phyloP scores from a whole-genome alignment of 139 green algal genomes.

The Micractinium sp. region DNA sequence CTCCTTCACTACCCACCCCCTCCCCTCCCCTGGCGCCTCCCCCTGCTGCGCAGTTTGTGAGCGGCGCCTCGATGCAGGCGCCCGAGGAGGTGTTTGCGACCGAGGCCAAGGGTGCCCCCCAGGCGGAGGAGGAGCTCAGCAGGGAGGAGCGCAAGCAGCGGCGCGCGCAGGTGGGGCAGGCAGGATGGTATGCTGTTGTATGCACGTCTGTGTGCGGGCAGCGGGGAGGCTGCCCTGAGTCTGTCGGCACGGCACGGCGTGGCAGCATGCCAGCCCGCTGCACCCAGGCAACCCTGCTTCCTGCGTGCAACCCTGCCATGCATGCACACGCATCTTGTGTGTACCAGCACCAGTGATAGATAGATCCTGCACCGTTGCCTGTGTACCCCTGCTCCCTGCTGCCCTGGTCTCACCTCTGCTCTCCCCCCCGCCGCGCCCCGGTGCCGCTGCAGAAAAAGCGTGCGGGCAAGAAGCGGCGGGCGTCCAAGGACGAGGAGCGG shows the following conservation, averaged over 20 bases:
- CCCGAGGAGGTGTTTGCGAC: slow-evolving; percentile 74
- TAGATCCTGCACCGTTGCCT: neutral
- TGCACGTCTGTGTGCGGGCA: no score
- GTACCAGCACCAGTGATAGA: no score
- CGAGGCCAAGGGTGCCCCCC: slow-evolving; percentile 29
- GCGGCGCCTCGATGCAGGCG: slow-evolving; percentile 59
- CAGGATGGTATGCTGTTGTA: no score
- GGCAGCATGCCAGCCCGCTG: no score
- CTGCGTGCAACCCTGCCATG: no score
- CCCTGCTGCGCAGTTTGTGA: slow-evolving; percentile 53
- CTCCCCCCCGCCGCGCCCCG: neutral
- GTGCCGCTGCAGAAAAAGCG: slow-evolving; percentile 68
- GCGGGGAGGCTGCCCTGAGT: no score
- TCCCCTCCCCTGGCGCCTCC: neutral
- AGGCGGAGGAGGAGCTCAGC: slow-evolving; percentile 72
- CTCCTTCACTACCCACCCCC: neutral
- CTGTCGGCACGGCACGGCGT: no score
- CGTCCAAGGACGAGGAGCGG: slow-evolving; percentile 39
- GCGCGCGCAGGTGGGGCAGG: slow-evolving; percentile 48
- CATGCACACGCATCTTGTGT: no score
- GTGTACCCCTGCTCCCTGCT: neutral
- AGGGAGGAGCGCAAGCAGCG: slow-evolving; percentile 74
- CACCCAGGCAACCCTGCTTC: no score
- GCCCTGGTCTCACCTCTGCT: neutral
- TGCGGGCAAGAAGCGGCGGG: slow-evolving; percentile 56